A percentile compares a stretch with the other conserved stretches of the same genome.
Conservation (phyloP, 495 filamentous ascomycete species). For the Penicillium manginii region DNA sequence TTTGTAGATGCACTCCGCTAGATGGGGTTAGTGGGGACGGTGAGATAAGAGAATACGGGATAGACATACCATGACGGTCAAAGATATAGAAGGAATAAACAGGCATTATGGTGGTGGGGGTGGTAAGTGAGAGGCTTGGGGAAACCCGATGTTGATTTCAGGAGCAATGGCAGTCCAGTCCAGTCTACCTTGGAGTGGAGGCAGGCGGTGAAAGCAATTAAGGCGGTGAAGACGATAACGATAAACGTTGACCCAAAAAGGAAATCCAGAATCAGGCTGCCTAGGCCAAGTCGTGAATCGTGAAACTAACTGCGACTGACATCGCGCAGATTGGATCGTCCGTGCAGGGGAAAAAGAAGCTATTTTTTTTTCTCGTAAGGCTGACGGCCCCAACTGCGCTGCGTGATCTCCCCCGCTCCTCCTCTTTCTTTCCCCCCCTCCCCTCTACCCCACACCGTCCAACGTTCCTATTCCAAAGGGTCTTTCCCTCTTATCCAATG, state of each 20-base stretch:
- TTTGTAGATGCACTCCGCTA: conserved; percentile 97
- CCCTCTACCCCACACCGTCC: conserved; percentile 30
- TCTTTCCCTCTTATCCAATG: conserved; percentile 17
- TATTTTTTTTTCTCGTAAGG: conserved; percentile 27
- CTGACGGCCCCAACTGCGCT: conserved; percentile 23
- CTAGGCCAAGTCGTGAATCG: neutral
- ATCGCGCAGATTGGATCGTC: conserved; percentile 7
- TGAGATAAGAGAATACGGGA: neutral
- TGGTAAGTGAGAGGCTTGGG: conserved; percentile 18
- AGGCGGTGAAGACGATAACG: conserved; percentile 6
- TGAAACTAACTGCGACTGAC: neutral
- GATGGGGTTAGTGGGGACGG: conserved; percentile 12
- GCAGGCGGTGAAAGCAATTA: conserved; percentile 15
- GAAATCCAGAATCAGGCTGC: neutral
- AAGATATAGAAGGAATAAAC: conserved; percentile 99
- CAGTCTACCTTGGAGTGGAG: conserved; percentile 6
- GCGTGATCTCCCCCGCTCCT: conserved; percentile 29
- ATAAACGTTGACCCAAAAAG: conserved; percentile 2
- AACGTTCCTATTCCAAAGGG: too few relatives aligned
- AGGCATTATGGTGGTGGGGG: conserved; percentile 61
- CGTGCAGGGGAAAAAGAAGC: conserved; percentile 8
- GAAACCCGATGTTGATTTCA: conserved; percentile 20
- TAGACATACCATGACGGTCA: conserved; percentile 84
- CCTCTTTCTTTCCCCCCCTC: conserved; percentile 12
- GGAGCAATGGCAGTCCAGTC: neutral